Conservation (phyloP, 805 yeast genomes). For the Kuraishia capsulata region DNA sequence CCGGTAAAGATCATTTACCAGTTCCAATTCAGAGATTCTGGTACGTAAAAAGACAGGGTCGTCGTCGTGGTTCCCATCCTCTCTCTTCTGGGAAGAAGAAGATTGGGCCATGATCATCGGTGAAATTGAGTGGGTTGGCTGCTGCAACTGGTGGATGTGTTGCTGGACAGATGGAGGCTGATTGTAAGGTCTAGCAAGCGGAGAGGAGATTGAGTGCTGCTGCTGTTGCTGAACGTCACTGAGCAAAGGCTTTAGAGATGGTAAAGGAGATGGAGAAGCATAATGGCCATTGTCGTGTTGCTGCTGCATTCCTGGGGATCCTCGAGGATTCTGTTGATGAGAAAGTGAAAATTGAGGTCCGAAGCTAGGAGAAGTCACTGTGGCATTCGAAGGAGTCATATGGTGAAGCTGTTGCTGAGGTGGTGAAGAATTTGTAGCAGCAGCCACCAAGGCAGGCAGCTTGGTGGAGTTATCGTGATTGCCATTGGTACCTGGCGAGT, state of each 20-base stretch:
- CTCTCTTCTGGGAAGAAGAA: conserved; percentile 39
- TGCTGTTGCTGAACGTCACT: conserved; percentile 6
- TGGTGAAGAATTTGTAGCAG: conserved; percentile 3
- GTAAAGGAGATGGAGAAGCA: conserved; percentile 5
- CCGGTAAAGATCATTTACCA: conserved; percentile 82
- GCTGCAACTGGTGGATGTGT: not conserved
- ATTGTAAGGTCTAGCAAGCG: conserved; percentile 2
- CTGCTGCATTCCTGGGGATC: not conserved
- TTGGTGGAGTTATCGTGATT: conserved; percentile 11
- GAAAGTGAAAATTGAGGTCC: conserved; percentile 21
- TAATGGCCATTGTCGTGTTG: conserved; percentile 1
- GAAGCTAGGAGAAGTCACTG: conserved; percentile 20
- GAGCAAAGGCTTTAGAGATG: conserved; percentile 7
- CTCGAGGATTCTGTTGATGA: conserved; percentile 1
- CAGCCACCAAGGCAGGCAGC: conserved; percentile 11
- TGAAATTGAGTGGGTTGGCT: conserved; percentile 1
- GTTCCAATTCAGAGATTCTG: conserved; percentile 77
- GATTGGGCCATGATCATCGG: conserved; percentile 48
- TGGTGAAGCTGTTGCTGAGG: conserved; percentile 10
- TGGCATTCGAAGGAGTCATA: conserved; percentile 5
- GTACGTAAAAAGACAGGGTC: conserved; percentile 41
- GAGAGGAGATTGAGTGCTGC: conserved; percentile 1
- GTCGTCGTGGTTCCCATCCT: conserved; percentile 2
- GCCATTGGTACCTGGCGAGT: no score
- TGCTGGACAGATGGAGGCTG: not conserved